A percentile compares a stretch with the other conserved stretches of the same genome.
phyloP scores from a whole-genome alignment of 768 basidiomycete species.

The Lactarius psammicola region DNA sequence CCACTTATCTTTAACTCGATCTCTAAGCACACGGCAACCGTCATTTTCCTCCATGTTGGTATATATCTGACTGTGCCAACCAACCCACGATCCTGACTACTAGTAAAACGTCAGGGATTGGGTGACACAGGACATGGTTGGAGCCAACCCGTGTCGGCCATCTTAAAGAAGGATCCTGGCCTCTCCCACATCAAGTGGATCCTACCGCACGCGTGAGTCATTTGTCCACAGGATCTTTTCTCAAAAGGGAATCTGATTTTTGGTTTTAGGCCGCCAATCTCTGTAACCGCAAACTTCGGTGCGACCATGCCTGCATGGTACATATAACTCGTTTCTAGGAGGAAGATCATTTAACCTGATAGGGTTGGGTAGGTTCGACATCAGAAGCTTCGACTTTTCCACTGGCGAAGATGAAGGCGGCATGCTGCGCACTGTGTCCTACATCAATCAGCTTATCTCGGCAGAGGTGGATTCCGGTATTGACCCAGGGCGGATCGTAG shows the following conservation, averaged over 20 bases:
- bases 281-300: conserved; percentile 74
- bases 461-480: conserved; percentile 73
- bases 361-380: conserved; percentile 65
- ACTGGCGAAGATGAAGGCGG: conserved; percentile 70
- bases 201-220: conserved; percentile 73
- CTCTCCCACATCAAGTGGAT: conserved; percentile 87
- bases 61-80: background rate
- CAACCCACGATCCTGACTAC: conserved; percentile 9
- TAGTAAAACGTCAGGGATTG: conserved; percentile 51
- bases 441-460: conserved; percentile 67
- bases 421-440: conserved; percentile 62
- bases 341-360: background rate
- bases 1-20: conserved; percentile 37
- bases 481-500: conserved; percentile 64
- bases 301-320: conserved; percentile 78
- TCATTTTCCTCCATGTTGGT: conserved; percentile 87
- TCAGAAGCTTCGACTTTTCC: conserved; percentile 60
- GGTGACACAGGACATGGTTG: conserved; percentile 76
- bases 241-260: background rate
- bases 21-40: conserved; percentile 74
- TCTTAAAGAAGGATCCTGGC: conserved; percentile 52
- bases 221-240: conserved; percentile 15
- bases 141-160: conserved; percentile 64
- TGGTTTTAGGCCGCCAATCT: conserved; percentile 28
- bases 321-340: conserved; percentile 21